Evolutionary conservation across 139 green algal genomes (phyloP), one percentile per base, ranked within the genome.

Genomic region (Chlamydomonas urium): DNA sequence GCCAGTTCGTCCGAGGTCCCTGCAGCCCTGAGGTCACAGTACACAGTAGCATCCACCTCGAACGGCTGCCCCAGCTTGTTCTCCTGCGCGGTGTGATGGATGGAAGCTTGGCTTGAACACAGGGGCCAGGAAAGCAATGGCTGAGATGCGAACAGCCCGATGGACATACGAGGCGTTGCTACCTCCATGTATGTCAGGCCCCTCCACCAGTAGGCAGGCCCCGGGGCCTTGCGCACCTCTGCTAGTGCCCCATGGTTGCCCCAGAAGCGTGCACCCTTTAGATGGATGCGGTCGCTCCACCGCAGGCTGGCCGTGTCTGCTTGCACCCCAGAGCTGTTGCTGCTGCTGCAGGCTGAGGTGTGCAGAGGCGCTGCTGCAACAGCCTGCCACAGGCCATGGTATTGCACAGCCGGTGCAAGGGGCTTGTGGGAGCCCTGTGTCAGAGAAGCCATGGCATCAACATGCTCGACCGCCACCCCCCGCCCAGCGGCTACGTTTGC

Each of bases 21-120:
- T 23, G 60, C 60, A 6, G 10, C 60, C 5, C 33, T 4, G 5
- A 67, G 29, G 29, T 42, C 19, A 26, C 60, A 67, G 4, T 23
- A 23, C 33, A 67, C 60, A 6, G 32, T 67, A 8, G 60, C 33
- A 45, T 67, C 60, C 4, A 67, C 60, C 33, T 67, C 60, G 29
- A 67, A 67, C 17, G 33, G 32, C 60, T 67, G 60, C 32, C 60
- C 60, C 32, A 67, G 60, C 14, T 14, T 45, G 33, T 67, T 67
- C 60, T 67, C 60, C 60, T 67, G 60, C 60, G 33, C 26, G 10
- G 14, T 10, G 6, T 63, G 26, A 63, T 8, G 17, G 26, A 8
- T 63, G 53, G 24, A 5, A 63, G 53, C 6, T 56, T 63, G 29
- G 53, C 53, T 32, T 31, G 53, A 14, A 26, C 6, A 14, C n/a